Evolutionary conservation across 1,284 basidiomycete genomes (phyloP).

Genomic region (Fomitopsis betulina): DNA sequence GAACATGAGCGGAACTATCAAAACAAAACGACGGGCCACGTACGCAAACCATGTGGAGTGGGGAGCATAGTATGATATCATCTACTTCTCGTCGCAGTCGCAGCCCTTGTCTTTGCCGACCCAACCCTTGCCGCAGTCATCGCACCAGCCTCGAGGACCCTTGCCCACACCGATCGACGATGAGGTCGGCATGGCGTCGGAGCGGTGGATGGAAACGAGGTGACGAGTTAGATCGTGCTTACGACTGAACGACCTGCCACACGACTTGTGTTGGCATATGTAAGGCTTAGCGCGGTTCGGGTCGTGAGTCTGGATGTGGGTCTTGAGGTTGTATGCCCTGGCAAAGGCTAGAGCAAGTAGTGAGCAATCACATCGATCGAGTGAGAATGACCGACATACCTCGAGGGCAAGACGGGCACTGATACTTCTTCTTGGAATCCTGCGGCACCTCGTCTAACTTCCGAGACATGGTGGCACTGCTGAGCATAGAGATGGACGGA

Average conservation of each 20-base stretch:
- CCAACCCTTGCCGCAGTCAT: constrained; percentile 68
- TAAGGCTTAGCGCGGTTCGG: constrained; percentile 84
- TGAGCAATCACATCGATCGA: constrained; percentile 11
- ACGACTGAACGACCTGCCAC: constrained; percentile 82
- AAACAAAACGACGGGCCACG: constrained; percentile 13
- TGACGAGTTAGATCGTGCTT: constrained; percentile 88
- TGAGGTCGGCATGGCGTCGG: constrained; percentile 39
- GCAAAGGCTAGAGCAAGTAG: constrained; percentile 60
- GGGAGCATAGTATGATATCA: constrained; percentile 5
- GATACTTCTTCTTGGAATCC: constrained; percentile 73
- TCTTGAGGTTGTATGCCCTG: constrained; percentile 88
- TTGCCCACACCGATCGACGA: constrained; percentile 55
- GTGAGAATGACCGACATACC: constrained; percentile 34
- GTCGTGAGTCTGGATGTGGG: constrained; percentile 87
- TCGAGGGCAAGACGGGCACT: constrained; percentile 66
- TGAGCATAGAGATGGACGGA: constrained; percentile 34
- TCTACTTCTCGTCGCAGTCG: constrained; percentile 67
- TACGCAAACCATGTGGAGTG: constrained; percentile 23
- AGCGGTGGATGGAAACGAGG: constrained; percentile 80
- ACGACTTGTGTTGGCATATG: constrained; percentile 74
- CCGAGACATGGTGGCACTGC: constrained; percentile 22
- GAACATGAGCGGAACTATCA: neutral
- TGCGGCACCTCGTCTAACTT: constrained; percentile 38
- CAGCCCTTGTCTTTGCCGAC: constrained; percentile 54
- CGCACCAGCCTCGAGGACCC: constrained; percentile 64